A percentile compares a stretch with the other conserved stretches of the same genome.
These are phyloP conservation scores for Citrullus amarus DNA, from an alignment of 306 rosid species.

Conservation along the genomic window DNA sequence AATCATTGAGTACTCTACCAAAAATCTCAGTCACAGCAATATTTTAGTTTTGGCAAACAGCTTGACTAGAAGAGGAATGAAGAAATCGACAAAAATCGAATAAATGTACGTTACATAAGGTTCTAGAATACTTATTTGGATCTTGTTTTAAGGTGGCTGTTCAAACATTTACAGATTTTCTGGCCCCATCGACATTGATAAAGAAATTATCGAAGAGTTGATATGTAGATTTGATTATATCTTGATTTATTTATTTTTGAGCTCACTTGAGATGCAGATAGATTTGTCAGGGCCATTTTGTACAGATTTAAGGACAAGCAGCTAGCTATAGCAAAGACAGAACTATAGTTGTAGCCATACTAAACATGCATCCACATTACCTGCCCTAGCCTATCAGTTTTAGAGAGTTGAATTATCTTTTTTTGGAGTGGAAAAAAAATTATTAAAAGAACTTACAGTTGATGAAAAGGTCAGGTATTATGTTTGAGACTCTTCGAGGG, in stretches of 20 bases:
- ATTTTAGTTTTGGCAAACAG: background rate
- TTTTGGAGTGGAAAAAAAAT: no score
- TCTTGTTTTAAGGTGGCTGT: background rate
- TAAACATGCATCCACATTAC: background rate
- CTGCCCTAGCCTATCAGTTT: background rate
- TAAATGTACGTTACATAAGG: background rate
- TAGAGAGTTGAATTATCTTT: background rate
- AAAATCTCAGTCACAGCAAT: background rate
- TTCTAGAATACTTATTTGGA: background rate
- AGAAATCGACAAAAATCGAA: background rate
- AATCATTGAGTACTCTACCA: background rate
- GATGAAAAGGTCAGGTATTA: slow-evolving; percentile 15
- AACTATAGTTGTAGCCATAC: background rate
- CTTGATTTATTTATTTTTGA: background rate
- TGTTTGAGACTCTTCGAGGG: slow-evolving; percentile 31
- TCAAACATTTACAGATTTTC: background rate
- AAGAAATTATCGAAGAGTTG: background rate
- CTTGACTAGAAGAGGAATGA: background rate
- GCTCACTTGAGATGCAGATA: background rate
- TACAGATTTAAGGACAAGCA: background rate
- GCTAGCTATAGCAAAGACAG: background rate
- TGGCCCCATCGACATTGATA: background rate
- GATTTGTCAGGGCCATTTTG: background rate
- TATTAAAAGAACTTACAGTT: slow-evolving; percentile 18
- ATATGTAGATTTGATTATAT: background rate